These are phyloP conservation scores for Aaosphaeria arxii DNA, from an alignment of 2,329 filamentous ascomycete species.

Conservation along the genomic window DNA sequence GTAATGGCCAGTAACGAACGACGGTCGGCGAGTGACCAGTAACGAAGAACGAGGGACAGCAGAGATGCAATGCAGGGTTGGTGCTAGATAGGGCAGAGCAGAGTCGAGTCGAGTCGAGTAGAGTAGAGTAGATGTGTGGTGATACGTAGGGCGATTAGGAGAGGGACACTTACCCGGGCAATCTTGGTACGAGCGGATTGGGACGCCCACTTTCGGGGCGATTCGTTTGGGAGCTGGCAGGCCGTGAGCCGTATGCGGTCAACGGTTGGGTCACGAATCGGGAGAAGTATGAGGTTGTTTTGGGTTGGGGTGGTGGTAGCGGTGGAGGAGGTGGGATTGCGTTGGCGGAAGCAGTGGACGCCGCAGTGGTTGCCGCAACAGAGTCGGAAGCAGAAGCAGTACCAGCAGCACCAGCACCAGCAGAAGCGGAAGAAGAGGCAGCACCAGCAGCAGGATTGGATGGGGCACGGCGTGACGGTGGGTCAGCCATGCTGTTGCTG, in stretches of 20 bases:
- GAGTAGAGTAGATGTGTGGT: too few relatives aligned
- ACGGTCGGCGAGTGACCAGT: too few relatives aligned
- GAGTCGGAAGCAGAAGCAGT: neutral
- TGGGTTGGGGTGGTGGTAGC: slow-evolving; percentile 35
- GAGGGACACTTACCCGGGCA: slow-evolving; percentile 29
- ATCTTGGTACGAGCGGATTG: slow-evolving; percentile 35
- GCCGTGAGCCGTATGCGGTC: slow-evolving; percentile 50
- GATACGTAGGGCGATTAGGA: too few relatives aligned
- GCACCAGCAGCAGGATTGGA: neutral
- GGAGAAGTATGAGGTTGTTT: slow-evolving; percentile 42
- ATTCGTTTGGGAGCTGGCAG: slow-evolving; percentile 50
- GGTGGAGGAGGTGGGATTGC: slow-evolving; percentile 11
- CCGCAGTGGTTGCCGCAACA: neutral
- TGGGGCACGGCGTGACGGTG: neutral
- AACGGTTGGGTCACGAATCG: slow-evolving; percentile 56
- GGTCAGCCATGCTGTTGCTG: slow-evolving; percentile 1
- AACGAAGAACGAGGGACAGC: too few relatives aligned
- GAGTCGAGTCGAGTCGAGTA: too few relatives aligned
- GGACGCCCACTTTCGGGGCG: slow-evolving; percentile 35
- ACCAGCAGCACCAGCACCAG: neutral
- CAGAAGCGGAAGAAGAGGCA: neutral
- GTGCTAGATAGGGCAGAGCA: too few relatives aligned
- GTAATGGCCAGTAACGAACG: too few relatives aligned
- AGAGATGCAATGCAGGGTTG: too few relatives aligned
- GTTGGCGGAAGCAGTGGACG: slow-evolving; percentile 8